Evolutionary conservation across 208 protist genomes (phyloP).

Genomic region (Lotmaria passim): DNA sequence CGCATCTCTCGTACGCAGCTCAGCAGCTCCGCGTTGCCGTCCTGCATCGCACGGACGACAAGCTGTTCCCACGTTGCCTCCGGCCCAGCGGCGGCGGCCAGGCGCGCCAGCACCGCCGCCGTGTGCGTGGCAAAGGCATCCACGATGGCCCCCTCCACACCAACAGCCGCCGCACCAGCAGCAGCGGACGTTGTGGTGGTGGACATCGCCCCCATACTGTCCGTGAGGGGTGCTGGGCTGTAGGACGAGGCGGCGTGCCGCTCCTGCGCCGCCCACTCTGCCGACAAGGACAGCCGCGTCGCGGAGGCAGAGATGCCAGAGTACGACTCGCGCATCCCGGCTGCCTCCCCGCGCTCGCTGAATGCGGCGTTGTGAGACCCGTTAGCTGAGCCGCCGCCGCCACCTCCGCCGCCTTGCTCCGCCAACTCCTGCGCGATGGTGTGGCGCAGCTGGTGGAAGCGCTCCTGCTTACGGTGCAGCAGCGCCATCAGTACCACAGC

Average conservation of each 20-base stretch:
- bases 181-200: background rate
- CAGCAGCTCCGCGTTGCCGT: slow-evolving; percentile 4
- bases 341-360: background rate
- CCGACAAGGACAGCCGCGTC: slow-evolving; percentile 11
- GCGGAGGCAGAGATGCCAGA: slow-evolving; percentile 6
- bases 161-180: background rate
- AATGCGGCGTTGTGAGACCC: background rate
- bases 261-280: slow-evolving; percentile 10
- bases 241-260: background rate
- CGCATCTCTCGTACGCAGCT: background rate
- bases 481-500: slow-evolving; percentile 31
- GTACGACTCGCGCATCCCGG: background rate
- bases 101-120: background rate
- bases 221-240: background rate
- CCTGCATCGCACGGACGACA: slow-evolving; percentile 8
- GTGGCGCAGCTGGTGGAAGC: slow-evolving; percentile 31
- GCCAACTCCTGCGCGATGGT: slow-evolving; percentile 18
- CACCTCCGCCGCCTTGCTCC: background rate
- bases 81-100: background rate
- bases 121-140: slow-evolving; percentile 6
- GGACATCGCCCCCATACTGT: background rate
- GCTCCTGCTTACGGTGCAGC: slow-evolving; percentile 33
- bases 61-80: slow-evolving; percentile 15
- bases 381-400: background rate
- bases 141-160: slow-evolving; percentile 4